phyloP scores from a whole-genome alignment of 2,329 filamentous ascomycete species.

The Sporothrix curviconia region DNA sequence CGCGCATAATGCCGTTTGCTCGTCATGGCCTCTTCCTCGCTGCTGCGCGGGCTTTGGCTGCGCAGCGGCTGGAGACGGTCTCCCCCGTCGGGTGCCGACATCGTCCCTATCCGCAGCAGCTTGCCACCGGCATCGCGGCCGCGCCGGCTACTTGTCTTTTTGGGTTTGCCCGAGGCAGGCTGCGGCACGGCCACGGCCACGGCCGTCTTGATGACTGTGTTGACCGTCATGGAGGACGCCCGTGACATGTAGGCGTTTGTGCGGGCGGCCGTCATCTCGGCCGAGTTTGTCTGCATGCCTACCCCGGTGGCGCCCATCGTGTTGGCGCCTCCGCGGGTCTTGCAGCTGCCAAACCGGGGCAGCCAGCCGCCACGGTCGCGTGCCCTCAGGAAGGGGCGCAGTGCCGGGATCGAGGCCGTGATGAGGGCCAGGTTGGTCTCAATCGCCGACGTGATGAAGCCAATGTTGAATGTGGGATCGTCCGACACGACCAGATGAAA shows the following conservation, averaged over 20 bases:
- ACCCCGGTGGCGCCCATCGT: too few relatives aligned
- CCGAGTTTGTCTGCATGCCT: too few relatives aligned
- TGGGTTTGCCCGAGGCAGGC: conserved; percentile 27
- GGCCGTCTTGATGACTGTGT: too few relatives aligned
- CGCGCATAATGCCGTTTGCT: conserved; percentile 30
- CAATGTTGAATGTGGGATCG: conserved; percentile 27
- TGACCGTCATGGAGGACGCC: not conserved
- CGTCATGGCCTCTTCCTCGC: conserved; percentile 32
- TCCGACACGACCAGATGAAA: conserved; percentile 25
- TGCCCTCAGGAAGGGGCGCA: conserved; percentile 32
- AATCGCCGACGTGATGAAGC: conserved; percentile 31
- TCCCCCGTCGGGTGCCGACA: too few relatives aligned
- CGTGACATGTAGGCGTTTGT: conserved; percentile 1
- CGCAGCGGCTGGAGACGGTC: conserved; percentile 23
- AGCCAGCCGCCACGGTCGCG: conserved; percentile 28
- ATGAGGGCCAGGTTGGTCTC: conserved; percentile 38
- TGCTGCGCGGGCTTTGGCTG: conserved; percentile 26
- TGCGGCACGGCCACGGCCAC: too few relatives aligned
- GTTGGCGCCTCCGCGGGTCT: too few relatives aligned
- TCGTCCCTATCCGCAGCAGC: conserved; percentile 21
- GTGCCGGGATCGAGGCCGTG: conserved; percentile 33
- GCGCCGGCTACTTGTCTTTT: conserved; percentile 8
- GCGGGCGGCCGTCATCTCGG: too few relatives aligned
- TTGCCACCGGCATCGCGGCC: conserved; percentile 18
- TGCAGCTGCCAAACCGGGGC: conserved; percentile 23